Conservation (phyloP, 2,329 filamentous ascomycete genomes). For the Claviceps sp. region DNA sequence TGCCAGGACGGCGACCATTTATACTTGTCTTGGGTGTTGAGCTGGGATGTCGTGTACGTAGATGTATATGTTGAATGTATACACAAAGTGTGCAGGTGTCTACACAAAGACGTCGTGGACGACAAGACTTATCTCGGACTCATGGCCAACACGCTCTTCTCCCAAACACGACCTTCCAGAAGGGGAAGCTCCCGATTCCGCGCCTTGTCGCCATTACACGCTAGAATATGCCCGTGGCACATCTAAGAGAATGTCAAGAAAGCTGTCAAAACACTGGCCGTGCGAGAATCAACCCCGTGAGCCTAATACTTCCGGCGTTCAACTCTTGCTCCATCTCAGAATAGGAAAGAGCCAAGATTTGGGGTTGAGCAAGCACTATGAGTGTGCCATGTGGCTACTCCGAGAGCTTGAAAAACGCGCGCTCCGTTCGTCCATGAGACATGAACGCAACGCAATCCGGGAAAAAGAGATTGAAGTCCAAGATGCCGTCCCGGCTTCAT, state of each 20-base stretch:
- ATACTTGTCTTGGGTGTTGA: conserved; percentile 2
- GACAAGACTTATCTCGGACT: not conserved
- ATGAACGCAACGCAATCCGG: too few species aligned
- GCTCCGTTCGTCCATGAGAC: too few species aligned
- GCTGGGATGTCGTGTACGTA: not conserved
- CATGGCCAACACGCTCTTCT: not conserved
- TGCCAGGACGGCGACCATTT: conserved; percentile 2
- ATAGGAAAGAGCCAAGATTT: not conserved
- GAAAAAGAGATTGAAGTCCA: too few species aligned
- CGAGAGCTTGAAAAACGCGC: too few species aligned
- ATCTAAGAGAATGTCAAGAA: not conserved
- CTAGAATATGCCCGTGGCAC: not conserved
- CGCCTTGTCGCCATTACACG: not conserved
- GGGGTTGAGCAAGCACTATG: too few species aligned
- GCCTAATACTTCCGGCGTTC: too few species aligned
- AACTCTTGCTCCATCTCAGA: not conserved
- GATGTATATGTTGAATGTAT: too few species aligned
- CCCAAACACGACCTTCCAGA: conserved; percentile 7
- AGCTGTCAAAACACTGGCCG: not conserved
- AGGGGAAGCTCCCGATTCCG: conserved; percentile 6
- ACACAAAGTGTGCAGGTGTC: too few species aligned
- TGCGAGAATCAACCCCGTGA: not conserved
- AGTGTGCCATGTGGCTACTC: too few species aligned
- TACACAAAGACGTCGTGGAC: not conserved
- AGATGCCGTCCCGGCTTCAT: too few species aligned